These are phyloP conservation scores for Euphorbia tirucalli DNA, from an alignment of 345 rosid genomes.

Conservation along the genomic window DNA sequence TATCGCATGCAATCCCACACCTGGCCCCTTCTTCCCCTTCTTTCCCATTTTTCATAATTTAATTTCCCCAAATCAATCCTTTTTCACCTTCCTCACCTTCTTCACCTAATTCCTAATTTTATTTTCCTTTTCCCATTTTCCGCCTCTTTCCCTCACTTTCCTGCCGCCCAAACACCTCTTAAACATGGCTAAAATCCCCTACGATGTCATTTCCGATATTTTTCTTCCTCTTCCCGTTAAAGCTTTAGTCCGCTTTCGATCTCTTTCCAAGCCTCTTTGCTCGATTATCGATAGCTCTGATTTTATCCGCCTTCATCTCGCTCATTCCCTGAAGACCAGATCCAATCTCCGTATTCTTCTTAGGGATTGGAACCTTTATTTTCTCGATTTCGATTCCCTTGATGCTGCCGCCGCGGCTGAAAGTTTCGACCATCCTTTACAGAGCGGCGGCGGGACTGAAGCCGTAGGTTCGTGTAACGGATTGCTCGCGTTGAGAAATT, in stretches of 20 bases:
- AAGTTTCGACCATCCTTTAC: slow-evolving; percentile 32
- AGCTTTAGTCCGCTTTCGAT: slow-evolving; percentile 38
- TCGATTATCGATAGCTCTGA: slow-evolving; percentile 24
- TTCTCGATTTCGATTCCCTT: slow-evolving; percentile 28
- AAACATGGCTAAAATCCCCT: slow-evolving; percentile 19
- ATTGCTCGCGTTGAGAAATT: slow-evolving; percentile 33
- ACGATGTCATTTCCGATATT: slow-evolving; percentile 15
- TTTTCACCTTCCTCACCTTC: too few relatives aligned
- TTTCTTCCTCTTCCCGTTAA: slow-evolving; percentile 28
- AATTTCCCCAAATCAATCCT: background rate
- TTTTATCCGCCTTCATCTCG: slow-evolving; percentile 31
- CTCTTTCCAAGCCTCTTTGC: slow-evolving; percentile 28
- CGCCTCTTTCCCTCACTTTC: too few relatives aligned
- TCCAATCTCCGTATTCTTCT: slow-evolving; percentile 33
- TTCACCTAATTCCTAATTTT: too few relatives aligned
- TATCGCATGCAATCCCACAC: background rate
- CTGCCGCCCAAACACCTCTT: background rate
- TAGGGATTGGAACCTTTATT: slow-evolving; percentile 20
- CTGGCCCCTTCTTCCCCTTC: background rate
- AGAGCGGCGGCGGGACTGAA: slow-evolving; percentile 28
- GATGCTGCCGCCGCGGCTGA: background rate
- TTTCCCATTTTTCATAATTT: background rate
- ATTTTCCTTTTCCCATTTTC: background rate
- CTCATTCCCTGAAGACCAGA: slow-evolving; percentile 21
- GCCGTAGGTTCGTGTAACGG: slow-evolving; percentile 44